Evolutionary conservation across 2,329 filamentous ascomycete genomes (phyloP), one percentile per base, ranked within the genome.

Genomic region (Cercospora canescens): DNA sequence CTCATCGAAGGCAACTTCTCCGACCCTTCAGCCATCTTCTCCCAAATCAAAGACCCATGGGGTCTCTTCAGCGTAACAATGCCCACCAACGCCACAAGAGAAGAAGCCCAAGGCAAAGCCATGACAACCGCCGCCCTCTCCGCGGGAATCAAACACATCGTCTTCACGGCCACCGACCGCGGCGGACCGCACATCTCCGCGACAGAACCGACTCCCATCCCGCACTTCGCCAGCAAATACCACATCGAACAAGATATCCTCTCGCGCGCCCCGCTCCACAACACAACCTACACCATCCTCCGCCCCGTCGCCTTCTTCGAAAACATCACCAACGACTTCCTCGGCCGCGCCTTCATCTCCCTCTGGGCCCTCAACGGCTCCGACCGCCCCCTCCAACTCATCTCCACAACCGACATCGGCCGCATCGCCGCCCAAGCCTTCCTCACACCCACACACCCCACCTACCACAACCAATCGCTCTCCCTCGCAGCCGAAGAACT

Each of bases 281-380:
- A 41, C 0, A 88, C 88, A 86, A 77, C 77, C 6, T 90, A 86
- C 84, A 89, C 86, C 0, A 85, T 90, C 41, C 78, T 90, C 2
- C 83, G 88, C 3, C 88, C 88, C 0, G 84, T 85, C 0, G 86
- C 84, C 1, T 90, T 90, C 77, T 86, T 88, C 80, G 87, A 90
- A 59, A 88, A 89, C 76, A 71, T 86, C 4, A 75, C 72, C 2
- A 79, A 81, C 0, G 79, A 79, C 11, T 82, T 86, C 69, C 68
- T 79, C 8, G 83, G 83, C 4, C 83, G 82, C 64, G 77, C 82
- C 2, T 86, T 86, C 71, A 73, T 81, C 0, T 79, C 83, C 0
- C 77, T 80, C 14, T 81, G 82, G 73, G 75, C 79, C 37, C 75
- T 77, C 0, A 71, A 72, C 35, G 67, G 65, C 18, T 11, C 41